Percentiles rank a stretch among this genome's conserved stretches.
Conservation (phyloP, 2,329 filamentous ascomycete species). For the Capronia epimyces region DNA sequence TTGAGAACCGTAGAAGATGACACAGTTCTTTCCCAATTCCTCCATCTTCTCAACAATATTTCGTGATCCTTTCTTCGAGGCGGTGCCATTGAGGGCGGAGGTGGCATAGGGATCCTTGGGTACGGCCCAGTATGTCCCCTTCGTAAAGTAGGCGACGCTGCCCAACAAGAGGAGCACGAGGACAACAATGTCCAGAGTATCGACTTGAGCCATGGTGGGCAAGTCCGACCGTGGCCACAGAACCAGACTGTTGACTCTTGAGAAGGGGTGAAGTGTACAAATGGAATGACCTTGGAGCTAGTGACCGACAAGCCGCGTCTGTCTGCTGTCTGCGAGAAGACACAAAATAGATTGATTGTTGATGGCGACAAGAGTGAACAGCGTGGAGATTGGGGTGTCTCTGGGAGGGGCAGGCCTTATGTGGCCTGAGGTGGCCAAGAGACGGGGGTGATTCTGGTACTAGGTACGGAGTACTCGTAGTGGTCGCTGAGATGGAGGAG, state of each 20-base stretch:
- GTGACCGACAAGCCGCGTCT: neutral
- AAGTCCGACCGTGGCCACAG: conserved; percentile 3
- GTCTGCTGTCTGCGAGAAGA: neutral
- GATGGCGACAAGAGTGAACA: conserved; percentile 11
- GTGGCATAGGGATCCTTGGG: conserved; percentile 82
- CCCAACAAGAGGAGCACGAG: conserved; percentile 77
- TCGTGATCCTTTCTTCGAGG: conserved; percentile 70
- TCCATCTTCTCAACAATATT: conserved; percentile 96
- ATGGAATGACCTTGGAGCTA: neutral
- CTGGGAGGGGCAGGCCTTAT: conserved; percentile 12
- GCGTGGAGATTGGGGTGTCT: conserved; percentile 14
- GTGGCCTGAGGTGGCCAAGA: conserved; percentile 26
- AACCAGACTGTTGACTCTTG: conserved; percentile 7
- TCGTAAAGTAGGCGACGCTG: conserved; percentile 93
- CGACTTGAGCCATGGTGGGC: conserved; percentile 77
- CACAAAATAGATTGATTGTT: neutral
- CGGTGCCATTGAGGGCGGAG: conserved; percentile 63
- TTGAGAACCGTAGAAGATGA: conserved; percentile 97
- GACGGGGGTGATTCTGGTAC: neutral
- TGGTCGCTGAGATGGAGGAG: too few relatives aligned
- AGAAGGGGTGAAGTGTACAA: neutral
- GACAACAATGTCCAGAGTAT: conserved; percentile 91
- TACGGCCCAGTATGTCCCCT: conserved; percentile 88
- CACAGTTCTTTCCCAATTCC: conserved; percentile 90
- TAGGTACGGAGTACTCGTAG: neutral